Percentiles rank a stretch among this genome's conserved stretches.
These are phyloP conservation scores for Pisolithus sp. DNA, from an alignment of 768 basidiomycete genomes.

Conservation along the genomic window DNA sequence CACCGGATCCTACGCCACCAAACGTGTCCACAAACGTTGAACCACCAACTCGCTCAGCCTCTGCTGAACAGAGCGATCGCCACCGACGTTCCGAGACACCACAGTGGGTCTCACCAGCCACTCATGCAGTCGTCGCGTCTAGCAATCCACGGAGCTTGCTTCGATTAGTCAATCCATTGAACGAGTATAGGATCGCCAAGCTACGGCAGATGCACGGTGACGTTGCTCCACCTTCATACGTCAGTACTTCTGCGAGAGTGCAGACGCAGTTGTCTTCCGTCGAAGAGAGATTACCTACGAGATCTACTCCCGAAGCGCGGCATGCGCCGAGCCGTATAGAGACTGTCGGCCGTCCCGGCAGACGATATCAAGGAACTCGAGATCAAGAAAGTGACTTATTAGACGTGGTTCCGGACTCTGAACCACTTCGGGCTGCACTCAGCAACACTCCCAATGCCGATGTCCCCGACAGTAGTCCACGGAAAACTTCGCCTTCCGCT, in stretches of 20 bases:
- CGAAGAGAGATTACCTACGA: slow-evolving; percentile 14
- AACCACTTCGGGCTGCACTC: slow-evolving; percentile 36
- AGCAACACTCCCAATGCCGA: slow-evolving; percentile 2
- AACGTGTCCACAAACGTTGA: slow-evolving; percentile 2
- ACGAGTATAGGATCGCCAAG: slow-evolving; percentile 24
- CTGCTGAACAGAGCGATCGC: slow-evolving; percentile 1
- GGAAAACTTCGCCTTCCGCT: slow-evolving; percentile 12
- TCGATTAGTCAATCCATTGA: slow-evolving; percentile 28
- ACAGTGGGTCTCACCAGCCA: slow-evolving; percentile 17
- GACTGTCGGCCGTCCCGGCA: neutral
- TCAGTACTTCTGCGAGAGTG: slow-evolving; percentile 1
- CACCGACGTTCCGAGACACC: slow-evolving; percentile 9
- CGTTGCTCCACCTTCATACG: slow-evolving; percentile 13
- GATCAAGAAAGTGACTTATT: slow-evolving; percentile 25
- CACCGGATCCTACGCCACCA: slow-evolving; percentile 5
- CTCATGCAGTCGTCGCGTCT: slow-evolving; percentile 11
- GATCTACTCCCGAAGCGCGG: neutral
- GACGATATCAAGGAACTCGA: neutral
- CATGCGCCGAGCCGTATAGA: slow-evolving; percentile 2
- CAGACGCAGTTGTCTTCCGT: slow-evolving; percentile 15
- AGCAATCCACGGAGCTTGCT: slow-evolving; percentile 27
- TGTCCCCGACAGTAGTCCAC: slow-evolving; percentile 6
- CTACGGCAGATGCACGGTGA: slow-evolving; percentile 19
- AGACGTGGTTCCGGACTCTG: slow-evolving; percentile 61
- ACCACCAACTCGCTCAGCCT: neutral